Percentiles rank a stretch among this genome's conserved stretches.
These are phyloP conservation scores for Sporothrix curviconia DNA, from an alignment of 2,329 filamentous ascomycete genomes.

Conservation along the genomic window DNA sequence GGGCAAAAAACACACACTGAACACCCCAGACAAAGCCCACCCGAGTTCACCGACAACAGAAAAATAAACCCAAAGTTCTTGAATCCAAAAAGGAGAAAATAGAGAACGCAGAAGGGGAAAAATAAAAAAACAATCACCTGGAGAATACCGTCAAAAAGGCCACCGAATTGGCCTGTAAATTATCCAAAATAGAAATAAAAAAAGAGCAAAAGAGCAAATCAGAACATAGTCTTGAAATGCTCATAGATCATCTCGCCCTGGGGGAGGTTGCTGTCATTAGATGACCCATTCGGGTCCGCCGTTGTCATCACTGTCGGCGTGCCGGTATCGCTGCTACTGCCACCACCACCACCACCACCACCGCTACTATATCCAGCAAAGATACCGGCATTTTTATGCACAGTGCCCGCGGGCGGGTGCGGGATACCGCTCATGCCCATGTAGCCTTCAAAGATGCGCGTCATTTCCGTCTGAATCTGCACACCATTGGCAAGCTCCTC, in stretches of 20 bases:
- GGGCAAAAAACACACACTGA: too few species aligned
- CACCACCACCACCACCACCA: not conserved
- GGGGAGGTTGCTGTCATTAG: not conserved
- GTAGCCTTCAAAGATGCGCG: constrained; percentile 39
- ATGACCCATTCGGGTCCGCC: not conserved
- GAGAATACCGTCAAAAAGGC: too few species aligned
- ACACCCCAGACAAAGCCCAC: too few species aligned
- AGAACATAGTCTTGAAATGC: constrained; percentile 14
- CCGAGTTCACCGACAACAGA: too few species aligned
- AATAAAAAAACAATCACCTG: too few species aligned
- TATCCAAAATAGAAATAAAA: too few species aligned
- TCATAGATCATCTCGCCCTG: constrained; percentile 8
- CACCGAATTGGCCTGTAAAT: too few species aligned
- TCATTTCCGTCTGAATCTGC: constrained; percentile 49
- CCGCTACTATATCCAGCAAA: not conserved
- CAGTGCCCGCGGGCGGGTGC: not conserved
- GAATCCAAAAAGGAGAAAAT: too few species aligned
- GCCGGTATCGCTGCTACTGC: not conserved
- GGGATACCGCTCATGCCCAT: constrained; percentile 21
- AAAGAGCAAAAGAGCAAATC: too few species aligned
- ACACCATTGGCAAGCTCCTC: constrained; percentile 36
- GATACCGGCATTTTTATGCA: too few species aligned
- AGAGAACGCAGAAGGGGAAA: not conserved
- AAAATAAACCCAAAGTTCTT: too few species aligned
- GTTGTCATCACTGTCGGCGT: not conserved